Evolutionary conservation across 768 basidiomycete species (phyloP).

Genomic region (Daedalea quercina): DNA sequence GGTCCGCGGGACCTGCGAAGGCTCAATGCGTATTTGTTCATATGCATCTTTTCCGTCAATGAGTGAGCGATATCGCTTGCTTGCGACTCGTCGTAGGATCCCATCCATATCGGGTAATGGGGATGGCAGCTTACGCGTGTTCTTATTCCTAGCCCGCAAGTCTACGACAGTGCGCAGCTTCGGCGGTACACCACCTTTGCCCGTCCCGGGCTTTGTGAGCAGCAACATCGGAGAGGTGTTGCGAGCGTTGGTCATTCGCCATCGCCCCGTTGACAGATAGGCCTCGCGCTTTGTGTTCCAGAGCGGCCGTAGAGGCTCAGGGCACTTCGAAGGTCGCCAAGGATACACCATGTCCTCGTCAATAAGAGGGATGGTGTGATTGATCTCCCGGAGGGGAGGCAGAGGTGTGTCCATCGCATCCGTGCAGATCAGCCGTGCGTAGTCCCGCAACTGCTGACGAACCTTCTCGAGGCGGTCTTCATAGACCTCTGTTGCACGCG

Average conservation of each 20-base stretch:
- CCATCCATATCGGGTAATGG: slow-evolving; percentile 22
- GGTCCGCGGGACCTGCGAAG: slow-evolving; percentile 15
- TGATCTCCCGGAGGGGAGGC: slow-evolving; percentile 26
- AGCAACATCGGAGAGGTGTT: slow-evolving; percentile 29
- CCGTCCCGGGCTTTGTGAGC: slow-evolving; percentile 20
- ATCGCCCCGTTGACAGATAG: slow-evolving; percentile 22
- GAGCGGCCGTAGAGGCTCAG: slow-evolving; percentile 12
- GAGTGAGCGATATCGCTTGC: slow-evolving; percentile 9
- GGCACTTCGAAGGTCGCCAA: slow-evolving; percentile 26
- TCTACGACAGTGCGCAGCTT: slow-evolving; percentile 9
- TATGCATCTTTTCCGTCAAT: slow-evolving; percentile 24
- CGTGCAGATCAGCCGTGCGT: slow-evolving; percentile 12
- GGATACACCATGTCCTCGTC: slow-evolving; percentile 25
- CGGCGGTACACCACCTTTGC: slow-evolving; percentile 4
- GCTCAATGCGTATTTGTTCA: slow-evolving; percentile 22
- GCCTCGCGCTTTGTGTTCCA: slow-evolving; percentile 16
- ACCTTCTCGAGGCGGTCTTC: slow-evolving; percentile 12
- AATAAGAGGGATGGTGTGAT: slow-evolving; percentile 30
- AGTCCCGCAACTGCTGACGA: slow-evolving; percentile 9
- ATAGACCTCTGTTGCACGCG: slow-evolving; percentile 1
- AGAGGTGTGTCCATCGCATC: slow-evolving; percentile 15
- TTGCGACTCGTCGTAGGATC: slow-evolving; percentile 14
- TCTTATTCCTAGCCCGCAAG: slow-evolving; percentile 15
- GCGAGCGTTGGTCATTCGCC: slow-evolving; percentile 19
- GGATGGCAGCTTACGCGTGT: slow-evolving; percentile 18